Conservation (phyloP, 805 yeast species). For the Wickerhamomyces canadensis region DNA sequence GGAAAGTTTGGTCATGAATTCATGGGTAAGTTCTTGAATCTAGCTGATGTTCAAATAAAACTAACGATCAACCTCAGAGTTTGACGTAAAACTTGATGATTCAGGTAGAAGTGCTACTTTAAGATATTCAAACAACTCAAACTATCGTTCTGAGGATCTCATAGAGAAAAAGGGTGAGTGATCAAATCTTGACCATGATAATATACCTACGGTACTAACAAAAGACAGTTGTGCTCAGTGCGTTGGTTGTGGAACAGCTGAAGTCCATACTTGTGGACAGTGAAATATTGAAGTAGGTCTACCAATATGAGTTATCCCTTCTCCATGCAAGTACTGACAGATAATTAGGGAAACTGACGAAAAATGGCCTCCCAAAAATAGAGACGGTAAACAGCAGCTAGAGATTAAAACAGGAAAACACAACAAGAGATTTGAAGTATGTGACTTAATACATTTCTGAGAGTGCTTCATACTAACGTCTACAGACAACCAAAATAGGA, state of each 20-base stretch:
- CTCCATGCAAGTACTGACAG: too few relatives aligned
- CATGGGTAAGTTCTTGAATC: slow-evolving; percentile 22
- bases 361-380: slow-evolving; percentile 35
- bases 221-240: slow-evolving; percentile 26
- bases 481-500: slow-evolving; percentile 31
- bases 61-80: slow-evolving; percentile 19
- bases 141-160: slow-evolving; percentile 36
- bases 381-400: slow-evolving; percentile 37
- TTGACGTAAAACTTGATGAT: slow-evolving; percentile 26
- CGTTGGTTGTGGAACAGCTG: slow-evolving; percentile 29
- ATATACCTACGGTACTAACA: background rate
- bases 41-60: background rate
- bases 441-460: background rate
- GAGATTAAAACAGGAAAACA: slow-evolving; percentile 33
- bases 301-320: too few relatives aligned
- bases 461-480: background rate
- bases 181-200: too few relatives aligned
- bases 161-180: slow-evolving; percentile 32
- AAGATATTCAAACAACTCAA: slow-evolving; percentile 41
- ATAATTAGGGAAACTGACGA: slow-evolving; percentile 31
- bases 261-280: slow-evolving; percentile 30
- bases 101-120: slow-evolving; percentile 27
- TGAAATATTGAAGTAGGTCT: slow-evolving; percentile 30
- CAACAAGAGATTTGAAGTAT: slow-evolving; percentile 28
- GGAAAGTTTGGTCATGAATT: slow-evolving; percentile 44